These are phyloP conservation scores for Corchorus olitorius DNA, from an alignment of 345 rosid genomes.

Conservation along the genomic window DNA sequence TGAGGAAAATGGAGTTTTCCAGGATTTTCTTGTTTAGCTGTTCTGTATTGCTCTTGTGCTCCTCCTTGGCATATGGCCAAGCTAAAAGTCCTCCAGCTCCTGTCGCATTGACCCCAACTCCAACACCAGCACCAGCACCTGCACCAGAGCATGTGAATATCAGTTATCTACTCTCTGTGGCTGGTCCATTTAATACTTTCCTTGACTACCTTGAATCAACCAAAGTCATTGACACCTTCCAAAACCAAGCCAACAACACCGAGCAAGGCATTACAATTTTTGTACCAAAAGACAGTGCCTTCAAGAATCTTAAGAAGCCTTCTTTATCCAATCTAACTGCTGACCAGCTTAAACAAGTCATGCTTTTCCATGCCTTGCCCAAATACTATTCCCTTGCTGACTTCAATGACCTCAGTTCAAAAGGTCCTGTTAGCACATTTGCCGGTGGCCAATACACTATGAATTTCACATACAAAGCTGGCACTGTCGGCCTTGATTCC, in stretches of 20 bases:
- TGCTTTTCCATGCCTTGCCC: conserved; percentile 84
- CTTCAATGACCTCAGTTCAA: conserved; percentile 78
- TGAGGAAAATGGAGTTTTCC: conserved; percentile 43
- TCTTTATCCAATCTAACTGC: conserved; percentile 67
- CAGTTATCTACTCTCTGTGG: conserved; percentile 71
- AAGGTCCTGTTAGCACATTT: conserved; percentile 59
- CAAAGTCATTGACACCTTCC: conserved; percentile 82
- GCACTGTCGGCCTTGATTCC: conserved; percentile 61
- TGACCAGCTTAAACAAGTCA: conserved; percentile 71
- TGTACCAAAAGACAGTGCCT: conserved; percentile 83
- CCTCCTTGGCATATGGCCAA: conserved; percentile 49
- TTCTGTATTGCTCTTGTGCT: conserved; percentile 37
- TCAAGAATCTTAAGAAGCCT: conserved; percentile 66
- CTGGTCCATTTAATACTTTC: conserved; percentile 83
- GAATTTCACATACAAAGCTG: conserved; percentile 69
- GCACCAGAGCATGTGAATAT: conserved; percentile 68
- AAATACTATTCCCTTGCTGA: conserved; percentile 69
- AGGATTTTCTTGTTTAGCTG: conserved; percentile 34
- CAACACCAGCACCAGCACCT: conserved; percentile 85
- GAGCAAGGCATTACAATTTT: conserved; percentile 87
- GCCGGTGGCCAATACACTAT: conserved; percentile 70
- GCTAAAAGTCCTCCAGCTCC: conserved; percentile 59
- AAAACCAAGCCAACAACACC: conserved; percentile 87
- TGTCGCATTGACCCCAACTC: conserved; percentile 36
- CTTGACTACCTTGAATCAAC: conserved; percentile 66